Evolutionary conservation across 163 green algal species (phyloP), one percentile per base, ranked within the genome.

Genomic region (Trebouxia gelatinosa): DNA sequence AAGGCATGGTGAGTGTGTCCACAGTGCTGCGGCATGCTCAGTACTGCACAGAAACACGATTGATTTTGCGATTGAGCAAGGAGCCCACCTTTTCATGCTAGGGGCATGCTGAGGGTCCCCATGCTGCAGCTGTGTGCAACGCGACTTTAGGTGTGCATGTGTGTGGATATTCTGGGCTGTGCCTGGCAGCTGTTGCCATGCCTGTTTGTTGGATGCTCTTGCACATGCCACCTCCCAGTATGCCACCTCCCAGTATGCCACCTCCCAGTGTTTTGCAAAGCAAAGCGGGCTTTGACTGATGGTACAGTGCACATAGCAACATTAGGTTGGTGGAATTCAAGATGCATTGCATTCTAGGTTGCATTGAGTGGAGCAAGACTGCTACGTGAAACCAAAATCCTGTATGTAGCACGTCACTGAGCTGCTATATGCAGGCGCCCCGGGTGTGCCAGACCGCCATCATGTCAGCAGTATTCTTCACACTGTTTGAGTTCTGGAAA

Each of bases 401-500:
- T 62, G 21, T 62, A 28, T 72, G 1, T 35, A 11, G 7, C 34
- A 80, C 23, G 58, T 35, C 39, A 61, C 40, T 7, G 38, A 23
- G 13, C 62, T 5, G 3, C 19, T 77, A 0, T 19, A 23, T 82
- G 51, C 84, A 90, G 85, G 83, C 83, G 1, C 88, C 88, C 5
- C 83, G 91, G 1, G 81, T 94, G 39, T 75, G 83, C 46, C 90
- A 95, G 81, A 85, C 86, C 26, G 85, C 89, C 11, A 80, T 93
- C 17, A 92, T 90, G 85, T 91, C 84, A 11, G 86, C 91, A 2
- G 74, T 87, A 16, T 95, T 95, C 68, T 95, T 95, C 76, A 86
- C 85, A 0, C 78, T 90, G 6, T 94, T 93, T 72, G 91, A 95
- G 74, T 89, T 89, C 61, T 92, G 88, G 78, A 95, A 94, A 68